phyloP scores from a whole-genome alignment of 371 early-diverging fungal genomes.

The Mucor plumbeus region DNA sequence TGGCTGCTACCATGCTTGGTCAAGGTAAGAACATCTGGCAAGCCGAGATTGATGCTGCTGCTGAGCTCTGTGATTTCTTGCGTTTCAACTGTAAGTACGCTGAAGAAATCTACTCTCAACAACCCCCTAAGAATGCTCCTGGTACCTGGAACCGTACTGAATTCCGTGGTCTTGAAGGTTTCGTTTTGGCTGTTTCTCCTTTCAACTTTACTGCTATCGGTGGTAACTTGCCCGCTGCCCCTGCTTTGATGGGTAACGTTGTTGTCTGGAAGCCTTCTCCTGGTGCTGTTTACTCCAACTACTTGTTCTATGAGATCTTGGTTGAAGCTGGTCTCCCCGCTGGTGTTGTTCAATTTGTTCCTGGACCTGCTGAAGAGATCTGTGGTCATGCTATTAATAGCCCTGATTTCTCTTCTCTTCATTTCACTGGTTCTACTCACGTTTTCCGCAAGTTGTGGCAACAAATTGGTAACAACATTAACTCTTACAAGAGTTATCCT shows the following conservation, averaged over 20 bases:
- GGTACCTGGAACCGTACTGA: slow-evolving; percentile 96
- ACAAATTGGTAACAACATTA: slow-evolving; percentile 89
- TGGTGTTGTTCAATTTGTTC: slow-evolving; percentile 97
- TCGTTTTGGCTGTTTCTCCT: slow-evolving; percentile 95
- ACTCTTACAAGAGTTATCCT: slow-evolving; percentile 91
- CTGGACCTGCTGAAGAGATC: slow-evolving; percentile 87
- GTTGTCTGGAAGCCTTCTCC: slow-evolving; percentile 98
- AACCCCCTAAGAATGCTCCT: slow-evolving; percentile 90
- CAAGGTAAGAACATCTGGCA: slow-evolving; percentile 99
- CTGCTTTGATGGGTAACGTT: slow-evolving; percentile 97
- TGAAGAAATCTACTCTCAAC: slow-evolving; percentile 90
- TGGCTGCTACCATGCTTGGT: slow-evolving; percentile 98
- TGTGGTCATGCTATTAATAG: slow-evolving; percentile 72
- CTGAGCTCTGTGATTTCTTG: slow-evolving; percentile 94
- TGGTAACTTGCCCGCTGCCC: slow-evolving; percentile 93
- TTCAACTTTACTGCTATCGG: slow-evolving; percentile 99
- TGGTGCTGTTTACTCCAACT: slow-evolving; percentile 89
- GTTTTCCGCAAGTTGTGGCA: slow-evolving; percentile 96
- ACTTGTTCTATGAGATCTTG: slow-evolving; percentile 87
- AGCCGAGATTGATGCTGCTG: slow-evolving; percentile 97
- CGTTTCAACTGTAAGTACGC: slow-evolving; percentile 97
- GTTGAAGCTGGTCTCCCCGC: slow-evolving; percentile 96
- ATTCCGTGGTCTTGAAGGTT: slow-evolving; percentile 96
- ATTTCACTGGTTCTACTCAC: slow-evolving; percentile 95
- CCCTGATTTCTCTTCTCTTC: slow-evolving; percentile 94